phyloP scores from a whole-genome alignment of 2,329 filamentous ascomycete genomes.

The Phialophora expanda region DNA sequence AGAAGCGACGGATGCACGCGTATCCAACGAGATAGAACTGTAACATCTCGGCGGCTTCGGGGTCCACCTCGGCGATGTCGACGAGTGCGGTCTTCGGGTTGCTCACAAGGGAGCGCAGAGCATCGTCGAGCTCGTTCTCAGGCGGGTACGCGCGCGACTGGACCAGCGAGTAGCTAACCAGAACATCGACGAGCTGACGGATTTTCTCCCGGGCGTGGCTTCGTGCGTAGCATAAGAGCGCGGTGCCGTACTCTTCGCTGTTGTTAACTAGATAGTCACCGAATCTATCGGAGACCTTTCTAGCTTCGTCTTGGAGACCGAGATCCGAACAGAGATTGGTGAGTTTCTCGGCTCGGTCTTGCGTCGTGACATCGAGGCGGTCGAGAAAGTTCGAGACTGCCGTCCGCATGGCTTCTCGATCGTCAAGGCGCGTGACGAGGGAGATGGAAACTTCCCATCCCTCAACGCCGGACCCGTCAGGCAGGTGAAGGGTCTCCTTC shows the following conservation, averaged over 20 bases:
- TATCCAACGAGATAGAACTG: conserved; percentile 90
- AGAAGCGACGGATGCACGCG: conserved; percentile 87
- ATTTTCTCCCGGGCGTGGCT: conserved; percentile 79
- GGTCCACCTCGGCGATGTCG: conserved; percentile 73
- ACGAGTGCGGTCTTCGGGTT: conserved; percentile 74
- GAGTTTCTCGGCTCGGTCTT: conserved; percentile 77
- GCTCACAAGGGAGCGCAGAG: conserved; percentile 71
- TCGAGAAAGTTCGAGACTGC: conserved; percentile 76
- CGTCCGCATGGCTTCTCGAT: conserved; percentile 70
- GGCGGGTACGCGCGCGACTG: conserved; percentile 82
- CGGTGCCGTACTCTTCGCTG: conserved; percentile 80
- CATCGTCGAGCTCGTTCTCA: conserved; percentile 71
- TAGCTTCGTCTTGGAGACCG: conserved; percentile 77
- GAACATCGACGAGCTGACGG: conserved; percentile 80
- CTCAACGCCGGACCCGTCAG: conserved; percentile 56
- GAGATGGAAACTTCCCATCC: conserved; percentile 92
- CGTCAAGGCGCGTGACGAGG: conserved; percentile 80
- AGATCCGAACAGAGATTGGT: conserved; percentile 78
- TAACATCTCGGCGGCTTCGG: conserved; percentile 80
- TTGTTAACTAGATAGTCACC: conserved; percentile 76
- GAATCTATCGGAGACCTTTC: conserved; percentile 83
- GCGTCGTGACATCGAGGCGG: conserved; percentile 72
- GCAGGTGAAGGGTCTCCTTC: conserved; percentile 43
- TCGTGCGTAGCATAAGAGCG: conserved; percentile 87
- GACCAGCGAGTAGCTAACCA: conserved; percentile 85